Evolutionary conservation across 495 filamentous ascomycete genomes (phyloP), one percentile per base, ranked within the genome.

Genomic region (Annulohypoxylon stygium): DNA sequence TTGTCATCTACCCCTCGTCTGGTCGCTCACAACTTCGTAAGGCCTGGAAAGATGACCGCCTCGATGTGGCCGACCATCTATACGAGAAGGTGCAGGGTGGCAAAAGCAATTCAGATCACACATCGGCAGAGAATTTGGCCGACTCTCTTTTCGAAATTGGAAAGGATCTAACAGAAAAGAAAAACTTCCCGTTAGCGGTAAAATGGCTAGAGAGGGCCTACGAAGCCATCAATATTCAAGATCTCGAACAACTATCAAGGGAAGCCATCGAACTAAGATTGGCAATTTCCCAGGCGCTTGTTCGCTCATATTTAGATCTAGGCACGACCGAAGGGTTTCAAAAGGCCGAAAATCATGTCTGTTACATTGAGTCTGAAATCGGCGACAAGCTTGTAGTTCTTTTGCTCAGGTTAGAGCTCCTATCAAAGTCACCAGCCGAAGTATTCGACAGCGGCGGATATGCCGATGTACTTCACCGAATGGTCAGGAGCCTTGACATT

Each of bases 171-270:
- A 81, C 88, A 0, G 74, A 76, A 3, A 85, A 85, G 55, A 75
- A 81, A n/a, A 81, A 90, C 69, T 87, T 83, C 74, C 77, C 82
- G 3, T 66, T 85, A 11, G 90, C 92, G 11, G 77, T 85, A 6
- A 89, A 87, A 76, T 97, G 94, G 95, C 79, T 97, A n/a, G 86
- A 91, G 61, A 85, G 91, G 66, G 88, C 93, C 3, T 82, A 89
- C 61, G 84, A 90, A 18, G 76, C 88, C 41, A 83, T 95, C 37
- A 81, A 86, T 64, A 73, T 73, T 43, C 87, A 89, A 61, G 83
- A 86, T n/a, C 65, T 89, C 1, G 85, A 90, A 20, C 76, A 78
- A 33, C 79, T 91, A 18, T 90, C 90, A 50, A 78, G 81, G 41
- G 85, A 90, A 71, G 88, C 87, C 26, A 80, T 84, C 12, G 90